Conservation (phyloP, 2,329 filamentous ascomycete species). For the Cryphonectria carpinicola region DNA sequence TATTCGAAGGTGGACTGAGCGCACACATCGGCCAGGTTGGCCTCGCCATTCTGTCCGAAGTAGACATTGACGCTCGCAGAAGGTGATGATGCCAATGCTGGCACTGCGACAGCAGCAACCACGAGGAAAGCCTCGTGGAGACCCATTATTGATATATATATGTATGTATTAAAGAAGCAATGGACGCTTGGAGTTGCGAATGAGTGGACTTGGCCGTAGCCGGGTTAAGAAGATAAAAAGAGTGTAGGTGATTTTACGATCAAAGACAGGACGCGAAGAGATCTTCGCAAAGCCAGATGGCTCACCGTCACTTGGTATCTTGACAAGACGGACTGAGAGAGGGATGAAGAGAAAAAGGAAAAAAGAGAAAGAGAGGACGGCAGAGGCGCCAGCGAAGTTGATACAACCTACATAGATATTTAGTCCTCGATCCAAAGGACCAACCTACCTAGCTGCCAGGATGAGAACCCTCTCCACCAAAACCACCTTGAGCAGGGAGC, state of each 20-base stretch:
- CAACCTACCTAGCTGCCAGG: background rate
- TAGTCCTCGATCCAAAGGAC: background rate
- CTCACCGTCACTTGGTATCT: conserved; percentile 34
- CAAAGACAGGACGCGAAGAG: conserved; percentile 42
- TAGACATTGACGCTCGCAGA: conserved; percentile 28
- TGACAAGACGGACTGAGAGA: conserved; percentile 32
- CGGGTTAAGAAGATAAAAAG: conserved; percentile 28
- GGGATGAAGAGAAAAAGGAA: conserved; percentile 15
- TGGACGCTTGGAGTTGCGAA: conserved; percentile 30
- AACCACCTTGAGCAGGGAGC: background rate
- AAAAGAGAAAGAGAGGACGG: conserved; percentile 12
- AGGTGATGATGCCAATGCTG: conserved; percentile 25
- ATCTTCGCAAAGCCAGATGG: conserved; percentile 37
- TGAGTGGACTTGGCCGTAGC: conserved; percentile 30
- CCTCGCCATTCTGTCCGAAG: conserved; percentile 37
- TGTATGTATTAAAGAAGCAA: conserved; percentile 26
- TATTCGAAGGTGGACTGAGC: conserved; percentile 42
- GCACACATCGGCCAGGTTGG: conserved; percentile 38
- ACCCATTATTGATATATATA: conserved; percentile 29
- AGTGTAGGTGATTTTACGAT: conserved; percentile 33
- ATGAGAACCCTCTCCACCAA: background rate
- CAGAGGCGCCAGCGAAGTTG: conserved; percentile 7
- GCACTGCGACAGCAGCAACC: conserved; percentile 30
- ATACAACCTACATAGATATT: conserved; percentile 18
- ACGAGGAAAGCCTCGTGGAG: conserved; percentile 12